These are phyloP conservation scores for Hansenula lynferdii DNA, from an alignment of 1,139 yeast species.

Conservation along the genomic window DNA sequence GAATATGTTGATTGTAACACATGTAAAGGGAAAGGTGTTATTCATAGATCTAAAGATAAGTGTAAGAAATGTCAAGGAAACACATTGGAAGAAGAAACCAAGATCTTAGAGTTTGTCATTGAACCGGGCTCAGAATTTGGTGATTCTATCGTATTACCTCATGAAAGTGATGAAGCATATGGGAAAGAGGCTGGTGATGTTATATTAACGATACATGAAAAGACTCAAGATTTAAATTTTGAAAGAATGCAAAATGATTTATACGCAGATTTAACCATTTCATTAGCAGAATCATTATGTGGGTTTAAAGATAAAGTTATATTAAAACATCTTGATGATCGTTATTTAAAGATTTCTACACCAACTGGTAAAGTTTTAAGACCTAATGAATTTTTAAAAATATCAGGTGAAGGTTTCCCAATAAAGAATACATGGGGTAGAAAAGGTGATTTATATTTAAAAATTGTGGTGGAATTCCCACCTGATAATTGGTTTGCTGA, in stretches of 20 bases:
- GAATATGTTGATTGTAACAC: constrained; percentile 58
- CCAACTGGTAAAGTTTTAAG: constrained; percentile 75
- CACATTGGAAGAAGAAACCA: constrained; percentile 59
- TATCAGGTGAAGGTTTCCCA: constrained; percentile 88
- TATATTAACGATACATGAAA: constrained; percentile 51
- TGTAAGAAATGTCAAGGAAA: constrained; percentile 77
- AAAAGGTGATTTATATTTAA: constrained; percentile 73
- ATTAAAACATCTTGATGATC: constrained; percentile 76
- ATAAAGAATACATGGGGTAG: constrained; percentile 30
- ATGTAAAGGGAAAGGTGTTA: constrained; percentile 72
- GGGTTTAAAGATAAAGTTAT: constrained; percentile 66
- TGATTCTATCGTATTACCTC: constrained; percentile 54
- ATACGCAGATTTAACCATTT: constrained; percentile 51
- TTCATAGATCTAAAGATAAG: constrained; percentile 58
- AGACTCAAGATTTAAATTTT: constrained; percentile 34
- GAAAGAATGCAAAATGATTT: constrained; percentile 62
- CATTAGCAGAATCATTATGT: constrained; percentile 76
- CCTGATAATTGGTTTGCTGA: constrained; percentile 76
- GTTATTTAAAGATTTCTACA: constrained; percentile 59
- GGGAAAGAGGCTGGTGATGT: constrained; percentile 81
- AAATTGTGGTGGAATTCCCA: constrained; percentile 76
- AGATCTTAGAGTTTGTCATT: constrained; percentile 73
- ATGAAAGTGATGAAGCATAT: constrained; percentile 76
- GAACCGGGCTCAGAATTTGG: constrained; percentile 66
- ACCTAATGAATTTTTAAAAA: constrained; percentile 68